These are phyloP conservation scores for Rhodotorula paludigena DNA, from an alignment of 768 basidiomycete genomes.

Conservation along the genomic window DNA sequence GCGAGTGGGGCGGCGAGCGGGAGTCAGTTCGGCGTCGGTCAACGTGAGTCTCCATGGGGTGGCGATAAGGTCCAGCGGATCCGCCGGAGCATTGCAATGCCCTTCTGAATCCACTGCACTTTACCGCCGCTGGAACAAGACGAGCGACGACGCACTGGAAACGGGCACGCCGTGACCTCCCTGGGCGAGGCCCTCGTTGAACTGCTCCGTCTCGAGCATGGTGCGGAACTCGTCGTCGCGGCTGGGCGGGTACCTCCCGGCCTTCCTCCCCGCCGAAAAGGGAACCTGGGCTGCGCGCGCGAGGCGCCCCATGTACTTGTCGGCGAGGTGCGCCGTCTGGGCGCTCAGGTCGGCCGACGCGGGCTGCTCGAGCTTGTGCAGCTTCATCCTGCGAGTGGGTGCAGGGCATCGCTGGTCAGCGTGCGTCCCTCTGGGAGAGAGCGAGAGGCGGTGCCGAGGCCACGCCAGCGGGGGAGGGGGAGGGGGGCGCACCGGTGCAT, in stretches of 20 bases:
- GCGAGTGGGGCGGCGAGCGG: too few relatives aligned
- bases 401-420: too few relatives aligned
- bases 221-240: conserved; percentile 29
- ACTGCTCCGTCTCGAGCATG: conserved; percentile 61
- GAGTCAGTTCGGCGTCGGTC: too few relatives aligned
- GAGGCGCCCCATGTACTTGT: conserved; percentile 85
- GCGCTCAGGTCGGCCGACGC: conserved; percentile 55
- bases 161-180: conserved; percentile 84
- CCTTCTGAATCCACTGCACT: neutral
- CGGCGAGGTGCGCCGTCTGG: conserved; percentile 69
- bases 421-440: too few relatives aligned
- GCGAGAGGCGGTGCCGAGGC: neutral
- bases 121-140: neutral
- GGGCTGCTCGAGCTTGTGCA: conserved; percentile 69
- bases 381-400: conserved; percentile 64
- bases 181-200: conserved; percentile 50
- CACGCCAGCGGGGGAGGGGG: conserved; percentile 1
- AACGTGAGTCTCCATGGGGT: too few relatives aligned
- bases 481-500: conserved; percentile 46
- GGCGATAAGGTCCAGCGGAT: too few relatives aligned
- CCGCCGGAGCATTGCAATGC: too few relatives aligned
- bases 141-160: conserved; percentile 60
- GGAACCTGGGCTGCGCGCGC: conserved; percentile 59
- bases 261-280: conserved; percentile 52
- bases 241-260: conserved; percentile 57